Base-by-base conservation (phyloP, 1,284 basidiomycete species). In the Tetrapyrgos nigripes region DNA sequence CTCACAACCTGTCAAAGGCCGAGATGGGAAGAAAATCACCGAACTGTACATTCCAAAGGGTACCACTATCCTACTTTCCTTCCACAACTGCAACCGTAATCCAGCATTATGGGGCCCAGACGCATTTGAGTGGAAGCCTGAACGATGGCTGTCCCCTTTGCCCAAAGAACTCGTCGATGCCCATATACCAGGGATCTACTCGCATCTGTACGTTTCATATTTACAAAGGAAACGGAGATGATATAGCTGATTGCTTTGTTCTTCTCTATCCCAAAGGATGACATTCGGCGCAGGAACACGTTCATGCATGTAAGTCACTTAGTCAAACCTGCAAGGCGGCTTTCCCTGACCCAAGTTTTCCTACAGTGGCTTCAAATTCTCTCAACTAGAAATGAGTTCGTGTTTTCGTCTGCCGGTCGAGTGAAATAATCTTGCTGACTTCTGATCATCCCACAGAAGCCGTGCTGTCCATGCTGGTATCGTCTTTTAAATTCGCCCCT, bases 241-340 rank as follows among this genome's bases (percentile, higher is more conserved):
- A 21, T 19, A 10, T 33, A 10, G 10, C 27, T 28, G 17, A 45
- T 46, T 26, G 19, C n/a, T 27, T 14, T n/a, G 10, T 40, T 55
- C 11, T 37, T 23, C n/a, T 49, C 27, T 19, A 9, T 19, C 14
- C 1, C 54, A 13, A 24, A 80, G 78, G 61, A 79, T 79, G 79
- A 77, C 79, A 8, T 79, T 81, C 55, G 64, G 73, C n/a, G 79
- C 74, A 4, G 79, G 79, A 4, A 66, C 75, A 17, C 71, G 77
- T 40, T 71, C 76, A 10, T 81, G 78, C 66, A 74, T 79, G 76
- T 73, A 54, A 53, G 73, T 58, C 57, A 8, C 35, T 37, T 8
- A 14, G 6, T 26, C 5, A 24, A 14, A 26, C 28, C 19, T 35
- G 26, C 55, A 17, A n/a, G 44, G n/a, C 19, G 8, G 33, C 21